Evolutionary conservation across 768 basidiomycete species (phyloP).

Genomic region (Tricholoma hemisulphureum): DNA sequence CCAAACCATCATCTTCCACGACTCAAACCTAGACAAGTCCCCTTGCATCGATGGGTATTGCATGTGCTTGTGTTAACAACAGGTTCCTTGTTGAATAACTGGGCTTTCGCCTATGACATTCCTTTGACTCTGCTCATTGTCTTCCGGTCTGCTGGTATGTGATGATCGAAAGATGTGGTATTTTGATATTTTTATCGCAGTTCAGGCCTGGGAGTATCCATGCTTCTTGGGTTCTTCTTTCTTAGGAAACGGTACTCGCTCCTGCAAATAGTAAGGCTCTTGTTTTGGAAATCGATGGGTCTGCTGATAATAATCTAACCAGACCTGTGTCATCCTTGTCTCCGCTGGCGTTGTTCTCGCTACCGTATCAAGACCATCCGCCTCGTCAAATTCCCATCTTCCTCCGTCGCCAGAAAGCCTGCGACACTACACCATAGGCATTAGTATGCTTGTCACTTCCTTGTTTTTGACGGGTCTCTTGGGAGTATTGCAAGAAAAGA

Average conservation of each 20-base stretch:
- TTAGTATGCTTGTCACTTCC: slow-evolving; percentile 64
- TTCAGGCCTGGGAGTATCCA: slow-evolving; percentile 71
- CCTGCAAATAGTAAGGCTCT: slow-evolving; percentile 56
- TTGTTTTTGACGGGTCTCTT: slow-evolving; percentile 66
- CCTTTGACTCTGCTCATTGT: slow-evolving; percentile 81
- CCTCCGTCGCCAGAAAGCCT: slow-evolving; percentile 32
- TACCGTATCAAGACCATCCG: slow-evolving; percentile 58
- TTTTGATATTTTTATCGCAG: slow-evolving; percentile 2
- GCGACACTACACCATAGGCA: slow-evolving; percentile 58
- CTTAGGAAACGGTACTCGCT: slow-evolving; percentile 57
- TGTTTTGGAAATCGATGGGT: neutral
- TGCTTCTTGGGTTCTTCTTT: slow-evolving; percentile 66
- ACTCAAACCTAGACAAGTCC: slow-evolving; percentile 67
- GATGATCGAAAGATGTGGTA: slow-evolving; percentile 1
- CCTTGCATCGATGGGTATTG: slow-evolving; percentile 61
- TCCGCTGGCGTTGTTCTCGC: slow-evolving; percentile 70
- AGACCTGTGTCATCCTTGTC: slow-evolving; percentile 68
- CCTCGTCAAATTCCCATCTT: slow-evolving; percentile 16
- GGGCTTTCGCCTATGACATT: slow-evolving; percentile 74
- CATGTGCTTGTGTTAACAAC: slow-evolving; percentile 70
- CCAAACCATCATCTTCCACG: slow-evolving; percentile 40
- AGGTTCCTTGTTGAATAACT: slow-evolving; percentile 76
- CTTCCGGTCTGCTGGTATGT: slow-evolving; percentile 75
- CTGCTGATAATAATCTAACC: slow-evolving; percentile 1
- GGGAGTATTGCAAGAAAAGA: slow-evolving; percentile 75